Base-by-base conservation (phyloP, 192 early-diverging fungal species). In the Coemansia erecta region DNA sequence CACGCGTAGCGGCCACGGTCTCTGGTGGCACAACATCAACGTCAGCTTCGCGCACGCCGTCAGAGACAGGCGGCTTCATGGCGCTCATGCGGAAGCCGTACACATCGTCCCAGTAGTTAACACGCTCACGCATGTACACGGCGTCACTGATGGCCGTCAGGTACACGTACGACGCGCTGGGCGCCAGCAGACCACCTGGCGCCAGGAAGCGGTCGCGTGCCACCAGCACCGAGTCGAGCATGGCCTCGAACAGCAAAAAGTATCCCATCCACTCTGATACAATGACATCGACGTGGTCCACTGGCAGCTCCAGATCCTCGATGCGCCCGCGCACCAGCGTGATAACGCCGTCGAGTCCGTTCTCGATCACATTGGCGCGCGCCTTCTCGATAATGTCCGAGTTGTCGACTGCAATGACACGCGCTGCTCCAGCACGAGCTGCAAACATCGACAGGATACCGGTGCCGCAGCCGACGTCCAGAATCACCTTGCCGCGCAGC, bases 221-320 rank as follows among this genome's bases (percentile, higher is more conserved):
- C 2, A 50, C 61, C 11, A 66, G 60, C 45, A 63, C 62, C 17
- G 66, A 68, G 61, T 83, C 59, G 66, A 90, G 85, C 97, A 99
- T 99, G 46, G 94, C 85, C 65, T 99, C 97, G 58, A 97, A 94
- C 52, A 99, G 86, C 57, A 99, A 82, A 54, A 99, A 81, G 45
- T 97, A 94, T 18, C 94, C 94, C 73, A 99, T 97, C 57, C 94
- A 94, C 67, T 99, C 97, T 49, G 92, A 94, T 53, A 99, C 87
- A 51, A 99, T 91, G 2, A 95, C 93, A 59, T 99, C 97, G 3
- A 99, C 95, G 63, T 84, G 71, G 10, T 87, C 88, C 1, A 91
- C 82, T 2, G 72, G 60, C 18, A 72, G 68, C 61, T 81, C 77
- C 33, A 92, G 63, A 44, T 86, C 74, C 31, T 88, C 93, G 87